Conservation (phyloP, 257 asterid species). For the Apocynum venetum region DNA sequence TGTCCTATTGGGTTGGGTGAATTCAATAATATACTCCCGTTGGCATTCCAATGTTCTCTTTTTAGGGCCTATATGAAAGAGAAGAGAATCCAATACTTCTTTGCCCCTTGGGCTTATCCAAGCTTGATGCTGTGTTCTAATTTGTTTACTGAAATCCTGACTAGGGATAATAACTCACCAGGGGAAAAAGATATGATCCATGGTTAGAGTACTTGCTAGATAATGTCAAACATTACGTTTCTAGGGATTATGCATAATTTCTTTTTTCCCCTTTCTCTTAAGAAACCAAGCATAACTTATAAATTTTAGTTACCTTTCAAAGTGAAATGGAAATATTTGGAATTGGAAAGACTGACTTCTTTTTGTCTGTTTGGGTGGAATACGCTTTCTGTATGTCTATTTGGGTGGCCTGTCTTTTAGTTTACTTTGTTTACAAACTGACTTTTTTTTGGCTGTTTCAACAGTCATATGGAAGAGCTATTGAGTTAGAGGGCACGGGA, state of each 20-base stretch:
- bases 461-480: constrained; percentile 92
- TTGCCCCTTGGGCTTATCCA: not conserved
- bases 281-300: not conserved
- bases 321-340: not conserved
- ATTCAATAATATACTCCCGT: too few species aligned
- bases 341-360: not conserved
- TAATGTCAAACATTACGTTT: not conserved
- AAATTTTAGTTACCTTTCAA: not conserved
- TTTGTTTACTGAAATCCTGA: not conserved
- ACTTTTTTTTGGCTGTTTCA: constrained; percentile 25
- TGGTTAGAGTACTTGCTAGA: not conserved
- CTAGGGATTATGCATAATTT: not conserved
- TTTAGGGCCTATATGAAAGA: too few species aligned
- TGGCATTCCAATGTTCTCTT: too few species aligned
- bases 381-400: constrained; percentile 1
- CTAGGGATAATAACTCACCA: not conserved
- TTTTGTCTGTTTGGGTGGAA: constrained; percentile 16
- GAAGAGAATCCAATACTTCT: not conserved
- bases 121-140: not conserved
- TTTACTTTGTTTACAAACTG: constrained; percentile 11
- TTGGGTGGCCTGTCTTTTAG: constrained; percentile 14
- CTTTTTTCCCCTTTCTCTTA: not conserved
- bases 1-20: too few species aligned
- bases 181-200: not conserved
- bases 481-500: constrained; percentile 81